A percentile compares a stretch with the other conserved stretches of the same genome.
Evolutionary conservation across 768 basidiomycete species (phyloP).

Genomic region (Naematelia aurantialba): DNA sequence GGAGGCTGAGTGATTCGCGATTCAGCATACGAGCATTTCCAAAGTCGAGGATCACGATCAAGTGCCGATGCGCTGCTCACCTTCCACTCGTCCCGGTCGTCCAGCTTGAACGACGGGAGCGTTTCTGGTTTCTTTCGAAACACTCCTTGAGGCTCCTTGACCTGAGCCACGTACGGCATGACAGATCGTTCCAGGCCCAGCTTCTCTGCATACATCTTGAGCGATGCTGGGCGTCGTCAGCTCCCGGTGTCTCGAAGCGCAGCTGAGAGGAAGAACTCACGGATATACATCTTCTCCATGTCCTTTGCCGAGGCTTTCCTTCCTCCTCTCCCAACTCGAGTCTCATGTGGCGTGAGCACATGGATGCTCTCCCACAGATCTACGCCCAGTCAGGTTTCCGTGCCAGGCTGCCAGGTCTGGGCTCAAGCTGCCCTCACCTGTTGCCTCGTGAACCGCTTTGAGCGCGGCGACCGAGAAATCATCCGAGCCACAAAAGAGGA

Average conservation of each 20-base stretch:
- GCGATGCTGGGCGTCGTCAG: constrained; percentile 63
- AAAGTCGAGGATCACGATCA: background rate
- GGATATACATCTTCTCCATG: constrained; percentile 10
- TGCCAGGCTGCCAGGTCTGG: background rate
- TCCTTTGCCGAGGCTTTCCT: constrained; percentile 29
- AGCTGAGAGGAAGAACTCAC: constrained; percentile 2
- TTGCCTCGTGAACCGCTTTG: constrained; percentile 60
- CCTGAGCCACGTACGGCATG: background rate
- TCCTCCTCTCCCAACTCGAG: constrained; percentile 63
- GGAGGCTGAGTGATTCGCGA: constrained; percentile 54
- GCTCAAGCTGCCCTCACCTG: constrained; percentile 55
- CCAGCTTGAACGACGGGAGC: background rate
- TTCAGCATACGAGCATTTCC: background rate
- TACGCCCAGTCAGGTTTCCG: constrained; percentile 42
- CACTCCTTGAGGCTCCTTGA: constrained; percentile 51
- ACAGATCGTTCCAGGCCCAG: constrained; percentile 51
- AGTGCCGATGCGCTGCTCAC: too few relatives aligned
- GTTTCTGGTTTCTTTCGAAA: constrained; percentile 51
- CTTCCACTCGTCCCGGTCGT: background rate
- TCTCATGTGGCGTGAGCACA: constrained; percentile 71
- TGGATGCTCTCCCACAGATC: constrained; percentile 71
- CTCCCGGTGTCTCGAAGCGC: background rate
- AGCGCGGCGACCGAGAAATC: constrained; percentile 78
- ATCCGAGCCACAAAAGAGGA: constrained; percentile 85
- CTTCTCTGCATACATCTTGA: constrained; percentile 61